Evolutionary conservation across 495 filamentous ascomycete species (phyloP).

Genomic region (Xylaria longipes): DNA sequence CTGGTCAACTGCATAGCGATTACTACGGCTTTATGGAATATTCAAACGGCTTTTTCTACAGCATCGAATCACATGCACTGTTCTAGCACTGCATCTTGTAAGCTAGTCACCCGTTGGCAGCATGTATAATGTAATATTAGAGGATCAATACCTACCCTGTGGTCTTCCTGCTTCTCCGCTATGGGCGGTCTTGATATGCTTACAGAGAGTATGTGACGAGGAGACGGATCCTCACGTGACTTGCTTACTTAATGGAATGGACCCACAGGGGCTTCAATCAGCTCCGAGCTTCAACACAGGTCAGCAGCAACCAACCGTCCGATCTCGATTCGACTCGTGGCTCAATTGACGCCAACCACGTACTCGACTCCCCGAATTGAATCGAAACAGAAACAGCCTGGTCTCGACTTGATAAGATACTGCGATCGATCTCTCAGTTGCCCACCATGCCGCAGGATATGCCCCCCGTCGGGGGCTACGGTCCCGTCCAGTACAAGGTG

Average conservation of each 20-base stretch:
- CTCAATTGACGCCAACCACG: conserved; percentile 8
- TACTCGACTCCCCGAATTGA: background rate
- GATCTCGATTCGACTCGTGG: background rate
- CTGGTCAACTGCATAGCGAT: conserved; percentile 21
- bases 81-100: background rate
- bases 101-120: background rate
- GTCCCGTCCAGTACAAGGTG: conserved; percentile 94
- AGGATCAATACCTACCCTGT: background rate
- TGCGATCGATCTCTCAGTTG: background rate
- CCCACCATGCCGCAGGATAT: conserved; percentile 82
- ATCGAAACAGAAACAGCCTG: background rate
- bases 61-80: background rate
- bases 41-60: conserved; percentile 5
- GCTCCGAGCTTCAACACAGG: background rate
- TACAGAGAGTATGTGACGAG: too few relatives aligned
- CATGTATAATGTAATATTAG: conserved; percentile 2
- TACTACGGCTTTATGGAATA: background rate
- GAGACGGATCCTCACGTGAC: background rate
- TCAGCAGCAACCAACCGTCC: conserved; percentile 8
- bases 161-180: background rate
- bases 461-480: conserved; percentile 92
- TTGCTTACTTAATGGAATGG: background rate
- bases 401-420: background rate
- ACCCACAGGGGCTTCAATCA: background rate
- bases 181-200: too few relatives aligned